These are phyloP conservation scores for Ordospora colligata DNA, from an alignment of 371 early-diverging fungal genomes.

Conservation along the genomic window DNA sequence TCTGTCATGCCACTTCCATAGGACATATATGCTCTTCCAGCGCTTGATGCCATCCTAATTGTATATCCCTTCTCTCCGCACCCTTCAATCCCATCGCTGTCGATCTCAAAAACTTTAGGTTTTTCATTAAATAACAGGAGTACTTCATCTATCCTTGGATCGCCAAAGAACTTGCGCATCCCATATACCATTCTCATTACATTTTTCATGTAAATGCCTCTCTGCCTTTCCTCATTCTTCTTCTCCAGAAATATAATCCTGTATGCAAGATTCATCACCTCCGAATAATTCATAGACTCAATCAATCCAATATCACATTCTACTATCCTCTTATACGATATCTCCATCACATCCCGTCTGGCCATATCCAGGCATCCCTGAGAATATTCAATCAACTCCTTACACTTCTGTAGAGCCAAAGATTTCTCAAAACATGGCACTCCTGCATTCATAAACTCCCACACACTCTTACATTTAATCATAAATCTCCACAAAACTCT, in stretches of 20 bases:
- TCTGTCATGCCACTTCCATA: not conserved
- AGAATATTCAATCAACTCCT: constrained; percentile 4
- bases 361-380: not conserved
- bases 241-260: not conserved
- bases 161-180: not conserved
- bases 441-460: not conserved
- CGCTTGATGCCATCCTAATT: not conserved
- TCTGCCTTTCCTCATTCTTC: not conserved
- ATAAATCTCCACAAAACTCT: not conserved
- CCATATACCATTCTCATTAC: not conserved
- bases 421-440: not conserved
- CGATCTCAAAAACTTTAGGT: constrained; percentile 6
- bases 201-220: not conserved
- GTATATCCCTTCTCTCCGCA: constrained; percentile 21
- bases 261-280: constrained; percentile 16
- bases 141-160: constrained; percentile 17
- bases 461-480: not conserved
- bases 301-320: not conserved
- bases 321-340: not conserved
- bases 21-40: constrained; percentile 16
- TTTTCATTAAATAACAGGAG: constrained; percentile 12
- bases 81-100: constrained; percentile 13
- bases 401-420: not conserved
- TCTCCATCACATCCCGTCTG: not conserved
- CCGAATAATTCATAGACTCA: not conserved